Percentiles rank a stretch among this genome's conserved stretches.
phyloP scores from a whole-genome alignment of 2,329 filamentous ascomycete genomes.

The Hypoxylon sp. region DNA sequence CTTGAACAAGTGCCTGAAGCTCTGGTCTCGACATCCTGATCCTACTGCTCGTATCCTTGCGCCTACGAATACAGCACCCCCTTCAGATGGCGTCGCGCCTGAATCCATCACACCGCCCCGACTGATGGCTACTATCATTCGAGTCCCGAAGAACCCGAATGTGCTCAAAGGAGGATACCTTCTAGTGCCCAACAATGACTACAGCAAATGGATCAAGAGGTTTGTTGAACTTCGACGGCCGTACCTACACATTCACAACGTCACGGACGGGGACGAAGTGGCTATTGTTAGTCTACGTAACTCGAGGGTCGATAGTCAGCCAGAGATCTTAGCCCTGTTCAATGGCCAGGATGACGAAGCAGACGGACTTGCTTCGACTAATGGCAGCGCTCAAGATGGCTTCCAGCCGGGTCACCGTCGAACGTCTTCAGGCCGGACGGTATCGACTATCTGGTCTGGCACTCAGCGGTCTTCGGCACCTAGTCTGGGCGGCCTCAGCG shows the following conservation, averaged over 20 bases:
- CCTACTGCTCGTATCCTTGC: conserved; percentile 64
- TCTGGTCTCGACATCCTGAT: conserved; percentile 71
- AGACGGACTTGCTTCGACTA: conserved; percentile 28
- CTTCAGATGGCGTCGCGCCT: conserved; percentile 64
- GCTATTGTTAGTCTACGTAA: conserved; percentile 89
- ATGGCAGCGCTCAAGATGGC: conserved; percentile 46
- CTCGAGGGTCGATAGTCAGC: conserved; percentile 89
- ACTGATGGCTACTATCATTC: conserved; percentile 78
- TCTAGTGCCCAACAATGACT: conserved; percentile 81
- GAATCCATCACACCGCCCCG: conserved; percentile 63
- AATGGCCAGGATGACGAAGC: conserved; percentile 37
- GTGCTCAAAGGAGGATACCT: conserved; percentile 89
- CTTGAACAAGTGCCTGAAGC: conserved; percentile 64
- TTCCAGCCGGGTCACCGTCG: conserved; percentile 58
- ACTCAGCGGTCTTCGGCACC: conserved; percentile 51
- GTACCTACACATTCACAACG: conserved; percentile 89
- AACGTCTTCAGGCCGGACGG: conserved; percentile 59
- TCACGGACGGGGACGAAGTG: conserved; percentile 87
- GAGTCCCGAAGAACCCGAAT: conserved; percentile 80
- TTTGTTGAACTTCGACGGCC: conserved; percentile 92
- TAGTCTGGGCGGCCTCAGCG: conserved; percentile 62
- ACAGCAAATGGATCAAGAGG: conserved; percentile 85
- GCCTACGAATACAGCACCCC: conserved; percentile 71
- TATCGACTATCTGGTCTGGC: conserved; percentile 64
- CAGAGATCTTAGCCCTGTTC: conserved; percentile 82